Percentiles rank a stretch among this genome's conserved stretches.
phyloP scores from a whole-genome alignment of 768 basidiomycete genomes.

The Tubosaeta sp. region DNA sequence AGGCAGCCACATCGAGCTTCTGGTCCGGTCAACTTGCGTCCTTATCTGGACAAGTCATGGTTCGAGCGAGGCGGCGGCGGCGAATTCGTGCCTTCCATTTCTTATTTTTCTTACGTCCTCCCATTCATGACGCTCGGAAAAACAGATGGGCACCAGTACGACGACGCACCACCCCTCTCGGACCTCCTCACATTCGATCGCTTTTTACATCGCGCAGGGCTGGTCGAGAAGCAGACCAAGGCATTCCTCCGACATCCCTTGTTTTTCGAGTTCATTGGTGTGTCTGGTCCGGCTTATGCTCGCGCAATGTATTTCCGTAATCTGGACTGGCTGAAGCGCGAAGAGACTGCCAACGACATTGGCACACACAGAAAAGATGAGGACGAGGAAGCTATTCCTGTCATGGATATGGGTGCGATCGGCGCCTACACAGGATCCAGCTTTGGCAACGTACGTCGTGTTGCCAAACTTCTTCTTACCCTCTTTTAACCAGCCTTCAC shows the following conservation, averaged over 20 bases:
- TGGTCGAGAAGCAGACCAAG: constrained; percentile 35
- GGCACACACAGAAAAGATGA: neutral
- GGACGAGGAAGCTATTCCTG: constrained; percentile 1
- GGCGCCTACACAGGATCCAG: constrained; percentile 14
- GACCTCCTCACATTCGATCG: constrained; percentile 43
- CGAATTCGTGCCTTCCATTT: constrained; percentile 41
- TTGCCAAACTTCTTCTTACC: too few species aligned
- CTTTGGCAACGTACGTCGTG: constrained; percentile 27
- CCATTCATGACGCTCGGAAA: constrained; percentile 45
- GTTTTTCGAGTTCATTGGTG: constrained; percentile 38
- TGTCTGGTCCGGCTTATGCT: constrained; percentile 3
- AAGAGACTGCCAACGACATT: neutral
- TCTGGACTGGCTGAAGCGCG: constrained; percentile 11
- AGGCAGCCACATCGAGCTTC: constrained; percentile 45
- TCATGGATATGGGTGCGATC: constrained; percentile 2
- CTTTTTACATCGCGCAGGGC: constrained; percentile 42
- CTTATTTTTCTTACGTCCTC: constrained; percentile 35
- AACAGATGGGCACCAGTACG: neutral
- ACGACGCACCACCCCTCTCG: constrained; percentile 35
- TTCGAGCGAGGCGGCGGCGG: constrained; percentile 39
- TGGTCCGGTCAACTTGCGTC: constrained; percentile 50
- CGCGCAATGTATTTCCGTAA: neutral
- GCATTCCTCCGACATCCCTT: constrained; percentile 41
- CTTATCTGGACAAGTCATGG: constrained; percentile 47
- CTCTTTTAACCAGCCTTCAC: too few species aligned